Evolutionary conservation across 495 filamentous ascomycete genomes (phyloP), one percentile per base, ranked within the genome.

Genomic region (Cercophora sp.): DNA sequence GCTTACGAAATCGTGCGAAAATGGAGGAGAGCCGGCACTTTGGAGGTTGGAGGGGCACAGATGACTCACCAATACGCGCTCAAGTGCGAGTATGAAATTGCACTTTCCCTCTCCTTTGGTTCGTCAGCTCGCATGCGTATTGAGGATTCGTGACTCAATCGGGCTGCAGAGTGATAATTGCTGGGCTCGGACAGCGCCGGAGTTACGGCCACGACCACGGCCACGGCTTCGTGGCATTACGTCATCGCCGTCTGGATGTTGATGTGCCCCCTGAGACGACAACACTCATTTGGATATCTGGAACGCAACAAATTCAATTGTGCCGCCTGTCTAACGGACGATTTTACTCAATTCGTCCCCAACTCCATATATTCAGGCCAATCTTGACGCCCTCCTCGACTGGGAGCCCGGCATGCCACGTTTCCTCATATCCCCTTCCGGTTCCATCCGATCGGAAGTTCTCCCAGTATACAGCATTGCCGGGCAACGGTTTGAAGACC

Each of bases 401-500:
- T 18, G 74, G 72, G 34, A 77, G 52, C 1, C 74, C 73, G 35
- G 72, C 71, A 55, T 77, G 74, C 70, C 73, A 76, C n/a, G 68
- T 67, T 59, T 77, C 70, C 11, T 72, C 66, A 54, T 63, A 73
- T 3, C 71, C 74, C 48, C 67, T 59, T 2, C 70, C 71, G 0
- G 70, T 68, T 1, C 70, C 67, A 35, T 76, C 73, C 10, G 71
- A 57, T 27, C 65, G 65, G 59, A 77, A 76, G 51, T 77, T 76
- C 60, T 76, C 73, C 74, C 74, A 77, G 40, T 68, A 76, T 15
- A 77, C 73, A 13, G 73, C 73, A 55, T 77, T 77, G 2, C 74
- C 73, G 3, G 73, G 60, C 3, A 69, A 27, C 0, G 62, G 65
- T 58, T 63, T 71, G 53, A 77, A 77, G 2, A 63, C 63, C 6